Percentiles rank a stretch among this genome's conserved stretches.
phyloP scores from a whole-genome alignment of 208 protist genomes.

The Vickermania ingenoplastis region DNA sequence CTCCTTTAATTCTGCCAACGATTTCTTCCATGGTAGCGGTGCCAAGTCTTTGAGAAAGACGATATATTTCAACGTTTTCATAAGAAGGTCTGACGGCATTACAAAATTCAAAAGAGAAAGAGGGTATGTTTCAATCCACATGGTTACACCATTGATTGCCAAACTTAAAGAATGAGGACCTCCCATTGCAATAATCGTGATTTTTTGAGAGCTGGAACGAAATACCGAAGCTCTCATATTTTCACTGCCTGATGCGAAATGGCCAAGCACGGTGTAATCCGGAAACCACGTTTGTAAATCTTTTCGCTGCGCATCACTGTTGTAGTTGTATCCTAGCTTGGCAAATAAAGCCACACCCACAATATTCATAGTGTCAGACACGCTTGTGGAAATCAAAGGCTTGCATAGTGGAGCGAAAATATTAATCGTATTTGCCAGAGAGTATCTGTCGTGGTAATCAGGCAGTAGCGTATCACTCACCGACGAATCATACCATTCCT shows the following conservation, averaged over 20 bases:
- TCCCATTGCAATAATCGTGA: slow-evolving; percentile 27
- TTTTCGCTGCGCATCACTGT: slow-evolving; percentile 9
- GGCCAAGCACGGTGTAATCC: slow-evolving; percentile 11
- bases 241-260: neutral
- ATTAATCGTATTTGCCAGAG: neutral
- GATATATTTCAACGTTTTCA: slow-evolving; percentile 22
- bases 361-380: slow-evolving; percentile 18
- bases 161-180: slow-evolving; percentile 16
- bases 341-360: slow-evolving; percentile 51
- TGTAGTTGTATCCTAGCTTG: slow-evolving; percentile 36
- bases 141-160: slow-evolving; percentile 35
- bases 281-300: slow-evolving; percentile 59
- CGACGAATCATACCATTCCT: slow-evolving; percentile 15
- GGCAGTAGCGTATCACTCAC: slow-evolving; percentile 19
- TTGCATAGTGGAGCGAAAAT: slow-evolving; percentile 14
- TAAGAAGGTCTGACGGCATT: slow-evolving; percentile 30
- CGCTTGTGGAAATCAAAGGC: slow-evolving; percentile 5
- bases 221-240: slow-evolving; percentile 20
- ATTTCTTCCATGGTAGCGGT: slow-evolving; percentile 24
- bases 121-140: slow-evolving; percentile 41
- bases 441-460: slow-evolving; percentile 9
- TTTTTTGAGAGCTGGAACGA: slow-evolving; percentile 5
- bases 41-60: slow-evolving; percentile 27
- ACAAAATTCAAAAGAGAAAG: slow-evolving; percentile 43
- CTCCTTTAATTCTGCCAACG: slow-evolving; percentile 4